Evolutionary conservation across 2,329 filamentous ascomycete genomes (phyloP), one percentile per base, ranked within the genome.

Genomic region (Westerdykella sp.): DNA sequence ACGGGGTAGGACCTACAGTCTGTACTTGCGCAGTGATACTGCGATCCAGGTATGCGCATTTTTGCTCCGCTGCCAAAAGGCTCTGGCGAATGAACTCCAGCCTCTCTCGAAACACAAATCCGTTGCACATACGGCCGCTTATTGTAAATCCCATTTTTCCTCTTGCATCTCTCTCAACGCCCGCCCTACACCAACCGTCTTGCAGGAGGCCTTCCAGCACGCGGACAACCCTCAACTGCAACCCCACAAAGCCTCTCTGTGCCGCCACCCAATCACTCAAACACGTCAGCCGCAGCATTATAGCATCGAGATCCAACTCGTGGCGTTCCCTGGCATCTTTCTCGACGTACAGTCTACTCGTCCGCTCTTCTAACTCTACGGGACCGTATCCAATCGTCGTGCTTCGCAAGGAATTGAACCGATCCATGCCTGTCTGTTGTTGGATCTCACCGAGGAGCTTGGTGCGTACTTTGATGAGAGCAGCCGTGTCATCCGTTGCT

Each of bases 201-300:
- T 36, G 14, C 2, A 50, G 28, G 42, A 49, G 44, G 12, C 28
- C 23, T 2, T 37, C 22, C 2, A 52, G 21, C 22, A 42, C 30
- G 5, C 34, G 12, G 7, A 42, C 31, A 16, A 52, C 41, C 6
- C 49, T 18, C 30, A 34, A 28, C 31, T 52, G 49, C 11, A 48
- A 47, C 3, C 39, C 37, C 5, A 52, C 37, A 39, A 52, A 49
- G 1, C 45, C 45, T 12, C 43, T 37, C 36, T 52, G 49, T 14
- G 49, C 49, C 13, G 47, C 49, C n/a, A 52, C 49, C 49, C 49
- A 52, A 39, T 52, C 49, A 22, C 43, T 50, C 41, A 50, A 37
- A 39, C 49, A 52, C 12, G 49, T 52, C 28, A 52, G 28, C 16
- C 45, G 36, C 28, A 52, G 30, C 49, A 52, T 52, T 5, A 49